Evolutionary conservation across 345 rosid species (phyloP).

Genomic region (Euphorbia peplus): DNA sequence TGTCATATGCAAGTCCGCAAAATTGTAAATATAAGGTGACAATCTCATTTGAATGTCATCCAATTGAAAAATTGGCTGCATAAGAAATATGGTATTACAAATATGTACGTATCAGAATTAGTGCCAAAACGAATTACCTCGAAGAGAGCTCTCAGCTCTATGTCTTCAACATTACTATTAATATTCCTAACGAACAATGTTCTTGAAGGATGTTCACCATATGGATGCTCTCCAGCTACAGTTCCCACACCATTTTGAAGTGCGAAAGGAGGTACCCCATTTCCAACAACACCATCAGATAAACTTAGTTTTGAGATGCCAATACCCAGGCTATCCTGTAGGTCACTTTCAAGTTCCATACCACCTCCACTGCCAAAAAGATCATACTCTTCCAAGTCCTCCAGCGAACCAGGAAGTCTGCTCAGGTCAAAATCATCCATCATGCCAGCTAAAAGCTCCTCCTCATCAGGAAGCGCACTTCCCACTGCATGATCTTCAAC

Average conservation of each 20-base stretch:
- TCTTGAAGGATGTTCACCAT: slow-evolving; percentile 81
- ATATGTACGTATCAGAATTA: not conserved
- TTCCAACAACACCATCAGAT: slow-evolving; percentile 47
- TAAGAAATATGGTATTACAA: not conserved
- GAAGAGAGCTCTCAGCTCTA: slow-evolving; percentile 52
- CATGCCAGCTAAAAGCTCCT: slow-evolving; percentile 60
- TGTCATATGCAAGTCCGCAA: not conserved
- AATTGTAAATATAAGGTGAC: not conserved
- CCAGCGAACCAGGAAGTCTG: slow-evolving; percentile 50
- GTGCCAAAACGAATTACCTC: slow-evolving; percentile 41
- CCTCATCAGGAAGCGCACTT: slow-evolving; percentile 59
- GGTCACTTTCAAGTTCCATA: slow-evolving; percentile 58
- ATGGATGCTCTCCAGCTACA: slow-evolving; percentile 74
- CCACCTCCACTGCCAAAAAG: slow-evolving; percentile 74
- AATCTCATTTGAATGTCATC: not conserved
- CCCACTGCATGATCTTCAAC: slow-evolving; percentile 40
- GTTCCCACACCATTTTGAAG: slow-evolving; percentile 57
- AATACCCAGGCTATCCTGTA: slow-evolving; percentile 44
- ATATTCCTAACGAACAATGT: slow-evolving; percentile 76
- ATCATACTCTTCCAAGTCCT: slow-evolving; percentile 70
- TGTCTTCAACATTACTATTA: slow-evolving; percentile 70
- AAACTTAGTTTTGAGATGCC: slow-evolving; percentile 41
- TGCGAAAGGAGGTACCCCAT: slow-evolving; percentile 38
- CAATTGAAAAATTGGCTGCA: not conserved
- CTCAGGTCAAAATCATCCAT: slow-evolving; percentile 67